phyloP scores from a whole-genome alignment of 345 rosid species.

The Sonneratia alba region DNA sequence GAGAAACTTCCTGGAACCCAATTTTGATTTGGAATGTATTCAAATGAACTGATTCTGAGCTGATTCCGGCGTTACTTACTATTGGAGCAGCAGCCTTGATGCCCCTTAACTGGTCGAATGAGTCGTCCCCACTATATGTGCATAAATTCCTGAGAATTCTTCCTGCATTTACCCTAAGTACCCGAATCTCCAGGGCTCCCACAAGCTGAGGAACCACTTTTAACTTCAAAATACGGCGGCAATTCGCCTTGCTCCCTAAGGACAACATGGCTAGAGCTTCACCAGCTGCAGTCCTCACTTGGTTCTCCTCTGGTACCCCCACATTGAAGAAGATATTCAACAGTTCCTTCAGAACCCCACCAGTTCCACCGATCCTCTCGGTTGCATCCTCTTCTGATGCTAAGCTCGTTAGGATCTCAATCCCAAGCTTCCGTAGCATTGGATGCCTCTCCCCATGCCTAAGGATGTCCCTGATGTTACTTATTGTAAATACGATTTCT shows the following conservation, averaged over 20 bases:
- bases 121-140: conserved; percentile 33
- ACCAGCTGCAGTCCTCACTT: conserved; percentile 64
- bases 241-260: conserved; percentile 62
- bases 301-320: conserved; percentile 18
- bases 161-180: conserved; percentile 57
- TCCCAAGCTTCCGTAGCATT: conserved; percentile 55
- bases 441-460: conserved; percentile 51
- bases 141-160: conserved; percentile 73
- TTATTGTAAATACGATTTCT: conserved; percentile 76
- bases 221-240: conserved; percentile 55
- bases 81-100: conserved; percentile 53
- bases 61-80: conserved; percentile 19
- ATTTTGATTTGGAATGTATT: neutral
- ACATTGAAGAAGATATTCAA: conserved; percentile 55
- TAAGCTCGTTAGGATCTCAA: conserved; percentile 60
- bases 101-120: conserved; percentile 43
- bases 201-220: conserved; percentile 38
- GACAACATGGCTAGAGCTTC: conserved; percentile 85
- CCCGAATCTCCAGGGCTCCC: conserved; percentile 41
- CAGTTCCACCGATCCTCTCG: conserved; percentile 78
- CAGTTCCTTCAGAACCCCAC: conserved; percentile 70
- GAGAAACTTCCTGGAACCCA: neutral
- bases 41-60: neutral
- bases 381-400: conserved; percentile 64
- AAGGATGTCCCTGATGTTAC: conserved; percentile 70